Evolutionary conservation across 2,329 filamentous ascomycete genomes (phyloP), one percentile per base, ranked within the genome.

Genomic region (Paraconiothyrium sp.): DNA sequence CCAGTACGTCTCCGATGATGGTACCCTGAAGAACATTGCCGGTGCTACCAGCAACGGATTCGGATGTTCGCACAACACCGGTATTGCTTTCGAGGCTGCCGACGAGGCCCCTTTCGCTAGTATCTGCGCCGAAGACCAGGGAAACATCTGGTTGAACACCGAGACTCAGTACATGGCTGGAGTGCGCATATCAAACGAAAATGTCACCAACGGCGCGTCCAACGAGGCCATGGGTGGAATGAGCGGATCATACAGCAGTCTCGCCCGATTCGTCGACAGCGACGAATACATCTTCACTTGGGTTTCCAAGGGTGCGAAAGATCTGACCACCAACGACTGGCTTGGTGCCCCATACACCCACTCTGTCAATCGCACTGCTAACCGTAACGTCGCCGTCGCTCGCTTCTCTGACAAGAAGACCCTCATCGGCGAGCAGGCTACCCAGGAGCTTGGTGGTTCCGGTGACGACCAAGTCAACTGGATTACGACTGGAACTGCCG

Each of bases 61-160:
- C 82, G 87, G 87, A 20, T 89, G 87, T 79, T 86, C 84, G 6
- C 86, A 89, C 81, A 89, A 89, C 77, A 89, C 86, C 0, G 87
- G 87, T 59, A 89, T 89, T 58, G 86, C 86, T 6, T 84, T 89
- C 57, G 87, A 88, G 72, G 85, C 83, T 20, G 86, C 87, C 22
- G 86, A 88, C 54, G 83, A 80, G 14, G 79, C 84, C 20, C 87
- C 87, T 4, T 89, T 86, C 62, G 85, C 86, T 24, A 85, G 82
- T 56, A 79, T 89, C 61, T 89, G 86, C 67, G 84, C 87, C 20
- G 86, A 89, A 67, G 87, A 89, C 65, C 86, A 89, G 71, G 87
- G 87, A 24, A 84, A 83, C 46, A 87, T 89, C 76, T 89, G 87
- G 87, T 79, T 89, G 52, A 89, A 89, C 79, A 88, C 86, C 24